phyloP scores from a whole-genome alignment of 495 filamentous ascomycete species.

The Penicillium parvum region DNA sequence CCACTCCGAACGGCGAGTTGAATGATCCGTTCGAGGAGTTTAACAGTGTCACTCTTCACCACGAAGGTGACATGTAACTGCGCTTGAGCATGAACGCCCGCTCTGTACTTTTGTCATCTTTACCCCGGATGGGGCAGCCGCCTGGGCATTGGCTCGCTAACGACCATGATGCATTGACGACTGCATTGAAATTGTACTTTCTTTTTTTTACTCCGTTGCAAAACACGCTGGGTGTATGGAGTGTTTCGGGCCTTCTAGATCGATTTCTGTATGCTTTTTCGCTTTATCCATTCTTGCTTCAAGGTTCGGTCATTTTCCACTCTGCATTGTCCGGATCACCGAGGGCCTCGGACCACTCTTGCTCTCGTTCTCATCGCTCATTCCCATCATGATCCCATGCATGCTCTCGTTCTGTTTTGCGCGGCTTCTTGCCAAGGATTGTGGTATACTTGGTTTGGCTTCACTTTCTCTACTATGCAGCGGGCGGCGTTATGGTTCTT shows the following conservation, averaged over 20 bases:
- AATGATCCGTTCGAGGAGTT: slow-evolving; percentile 98
- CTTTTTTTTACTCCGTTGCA: slow-evolving; percentile 13
- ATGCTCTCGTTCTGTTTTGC: neutral
- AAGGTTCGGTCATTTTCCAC: slow-evolving; percentile 11
- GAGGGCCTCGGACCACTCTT: slow-evolving; percentile 9
- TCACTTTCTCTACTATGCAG: slow-evolving; percentile 19
- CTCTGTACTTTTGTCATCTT: slow-evolving; percentile 8
- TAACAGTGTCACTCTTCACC: slow-evolving; percentile 95
- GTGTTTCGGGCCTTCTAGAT: slow-evolving; percentile 22
- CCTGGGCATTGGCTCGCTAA: slow-evolving; percentile 30
- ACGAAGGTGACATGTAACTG: slow-evolving; percentile 69
- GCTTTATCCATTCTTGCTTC: slow-evolving; percentile 1
- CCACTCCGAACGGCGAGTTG: slow-evolving; percentile 77
- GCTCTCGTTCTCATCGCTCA: slow-evolving; percentile 2
- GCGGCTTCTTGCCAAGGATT: slow-evolving; percentile 7
- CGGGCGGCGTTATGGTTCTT: slow-evolving; percentile 24
- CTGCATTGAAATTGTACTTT: slow-evolving; percentile 24
- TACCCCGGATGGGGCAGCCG: slow-evolving; percentile 17
- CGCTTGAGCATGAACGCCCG: slow-evolving; percentile 3
- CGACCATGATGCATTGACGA: slow-evolving; percentile 42
- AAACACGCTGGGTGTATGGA: slow-evolving; percentile 25
- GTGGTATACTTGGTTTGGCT: slow-evolving; percentile 17
- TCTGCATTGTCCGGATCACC: slow-evolving; percentile 17
- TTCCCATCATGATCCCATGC: slow-evolving; percentile 8
- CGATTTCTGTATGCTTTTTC: slow-evolving; percentile 17